Conservation (phyloP, 139 green algal genomes). For the Eudorina sp. region DNA sequence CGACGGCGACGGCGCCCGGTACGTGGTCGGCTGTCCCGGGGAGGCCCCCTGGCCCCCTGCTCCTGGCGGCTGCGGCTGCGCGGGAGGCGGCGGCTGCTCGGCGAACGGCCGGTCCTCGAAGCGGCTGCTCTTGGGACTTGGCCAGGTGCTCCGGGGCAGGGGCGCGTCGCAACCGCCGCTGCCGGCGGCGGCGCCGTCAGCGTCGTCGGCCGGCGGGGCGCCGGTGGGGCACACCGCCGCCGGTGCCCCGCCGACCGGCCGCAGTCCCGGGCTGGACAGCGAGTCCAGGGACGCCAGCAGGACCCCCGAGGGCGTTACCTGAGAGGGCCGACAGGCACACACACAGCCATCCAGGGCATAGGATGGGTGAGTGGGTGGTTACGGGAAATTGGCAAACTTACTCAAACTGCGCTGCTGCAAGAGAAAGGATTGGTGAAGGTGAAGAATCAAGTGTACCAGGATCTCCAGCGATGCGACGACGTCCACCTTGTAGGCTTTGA, state of each 20-base stretch:
- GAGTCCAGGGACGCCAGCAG: constrained; percentile 3
- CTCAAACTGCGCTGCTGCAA: too few relatives aligned
- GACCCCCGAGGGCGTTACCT: constrained; percentile 39
- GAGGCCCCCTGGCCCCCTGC: too few relatives aligned
- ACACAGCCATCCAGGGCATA: too few relatives aligned
- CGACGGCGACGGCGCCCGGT: not conserved
- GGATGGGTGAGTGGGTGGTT: too few relatives aligned
- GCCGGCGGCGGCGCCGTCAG: not conserved
- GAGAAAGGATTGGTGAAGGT: too few relatives aligned
- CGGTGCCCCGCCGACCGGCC: not conserved
- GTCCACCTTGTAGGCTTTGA: too few relatives aligned
- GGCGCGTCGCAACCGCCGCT: not conserved
- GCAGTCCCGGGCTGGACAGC: not conserved
- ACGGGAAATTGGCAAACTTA: too few relatives aligned
- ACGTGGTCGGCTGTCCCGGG: not conserved
- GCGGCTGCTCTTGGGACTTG: constrained; percentile 45
- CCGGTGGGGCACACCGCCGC: not conserved
- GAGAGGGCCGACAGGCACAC: too few relatives aligned
- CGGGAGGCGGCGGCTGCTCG: not conserved
- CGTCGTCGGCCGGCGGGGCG: not conserved
- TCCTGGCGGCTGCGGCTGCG: too few relatives aligned
- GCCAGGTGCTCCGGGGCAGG: constrained; percentile 37
- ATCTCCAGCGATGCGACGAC: too few relatives aligned
- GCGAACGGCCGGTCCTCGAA: not conserved
- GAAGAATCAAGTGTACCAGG: too few relatives aligned